These are phyloP conservation scores for Claviceps cyperi DNA, from an alignment of 2,329 filamentous ascomycete species.

Conservation along the genomic window DNA sequence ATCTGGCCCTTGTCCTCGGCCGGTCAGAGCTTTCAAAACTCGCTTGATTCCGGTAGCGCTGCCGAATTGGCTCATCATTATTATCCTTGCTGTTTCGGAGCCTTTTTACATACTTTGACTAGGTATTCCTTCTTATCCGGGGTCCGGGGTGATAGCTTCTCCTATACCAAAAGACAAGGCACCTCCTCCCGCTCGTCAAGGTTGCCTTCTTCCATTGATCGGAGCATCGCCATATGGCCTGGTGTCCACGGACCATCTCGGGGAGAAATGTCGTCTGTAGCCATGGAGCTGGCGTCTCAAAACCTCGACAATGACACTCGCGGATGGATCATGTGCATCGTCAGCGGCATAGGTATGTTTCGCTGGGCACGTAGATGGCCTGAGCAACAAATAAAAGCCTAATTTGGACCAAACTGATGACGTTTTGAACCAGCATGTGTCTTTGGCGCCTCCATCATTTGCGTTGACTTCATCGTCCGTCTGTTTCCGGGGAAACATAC, in stretches of 20 bases:
- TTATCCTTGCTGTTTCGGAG: too few relatives aligned
- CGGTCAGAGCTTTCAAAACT: too few relatives aligned
- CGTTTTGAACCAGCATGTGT: constrained; percentile 39
- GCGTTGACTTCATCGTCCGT: constrained; percentile 64
- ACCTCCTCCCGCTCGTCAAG: background rate
- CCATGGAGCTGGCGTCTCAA: constrained; percentile 23
- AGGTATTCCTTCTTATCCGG: too few relatives aligned
- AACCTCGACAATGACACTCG: constrained; percentile 64
- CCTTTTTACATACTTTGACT: too few relatives aligned
- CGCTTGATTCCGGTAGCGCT: too few relatives aligned
- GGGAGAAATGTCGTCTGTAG: constrained; percentile 4
- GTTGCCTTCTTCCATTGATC: background rate
- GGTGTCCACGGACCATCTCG: background rate
- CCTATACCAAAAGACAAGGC: too few relatives aligned
- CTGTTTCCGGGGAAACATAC: constrained; percentile 56
- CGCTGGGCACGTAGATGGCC: background rate
- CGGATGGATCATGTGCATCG: constrained; percentile 85
- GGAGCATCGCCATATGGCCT: background rate
- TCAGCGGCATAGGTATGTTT: constrained; percentile 55
- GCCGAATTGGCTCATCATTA: too few relatives aligned
- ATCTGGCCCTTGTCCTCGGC: too few relatives aligned
- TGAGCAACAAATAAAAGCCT: too few relatives aligned
- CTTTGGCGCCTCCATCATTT: constrained; percentile 71
- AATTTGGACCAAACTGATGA: background rate
- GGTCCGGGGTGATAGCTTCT: too few relatives aligned